phyloP scores from a whole-genome alignment of 2,329 filamentous ascomycete species.

The Penicillium crustosum region DNA sequence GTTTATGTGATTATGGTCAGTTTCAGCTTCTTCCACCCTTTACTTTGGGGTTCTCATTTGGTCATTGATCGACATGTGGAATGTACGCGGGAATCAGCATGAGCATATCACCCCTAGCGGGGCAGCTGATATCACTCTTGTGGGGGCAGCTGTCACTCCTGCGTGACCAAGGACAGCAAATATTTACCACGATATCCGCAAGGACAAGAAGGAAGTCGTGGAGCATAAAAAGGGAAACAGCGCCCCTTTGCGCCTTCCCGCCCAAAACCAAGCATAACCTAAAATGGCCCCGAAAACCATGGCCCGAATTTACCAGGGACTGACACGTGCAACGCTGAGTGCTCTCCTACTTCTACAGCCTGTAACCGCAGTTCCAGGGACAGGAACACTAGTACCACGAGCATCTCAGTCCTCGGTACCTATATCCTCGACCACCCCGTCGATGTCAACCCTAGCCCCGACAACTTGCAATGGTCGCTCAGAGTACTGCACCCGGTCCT shows the following conservation, averaged over 20 bases:
- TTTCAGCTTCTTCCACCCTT: neutral
- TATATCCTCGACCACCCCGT: constrained; percentile 10
- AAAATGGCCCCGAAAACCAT: constrained; percentile 6
- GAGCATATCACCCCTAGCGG: constrained; percentile 4
- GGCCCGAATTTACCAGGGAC: neutral
- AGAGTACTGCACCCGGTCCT: constrained; percentile 56
- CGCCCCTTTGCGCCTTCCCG: neutral
- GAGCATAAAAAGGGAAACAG: neutral
- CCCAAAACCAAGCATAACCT: neutral
- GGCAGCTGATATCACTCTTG: constrained; percentile 9
- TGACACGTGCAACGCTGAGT: constrained; percentile 11
- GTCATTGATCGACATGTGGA: constrained; percentile 14
- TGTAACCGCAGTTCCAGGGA: neutral
- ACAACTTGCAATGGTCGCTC: constrained; percentile 58
- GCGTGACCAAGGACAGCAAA: constrained; percentile 8
- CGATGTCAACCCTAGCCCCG: constrained; percentile 3
- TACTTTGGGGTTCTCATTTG: constrained; percentile 2
- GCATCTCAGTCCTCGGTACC: constrained; percentile 2
- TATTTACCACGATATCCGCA: neutral
- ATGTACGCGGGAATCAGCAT: constrained; percentile 13
- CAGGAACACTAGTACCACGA: constrained; percentile 1
- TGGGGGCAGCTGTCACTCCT: constrained; percentile 1
- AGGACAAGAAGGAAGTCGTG: neutral
- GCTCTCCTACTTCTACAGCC: constrained; percentile 4
- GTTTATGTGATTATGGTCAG: constrained; percentile 6